Conservation (phyloP, 352 stramenopile species). For the Phytopythium boreale region DNA sequence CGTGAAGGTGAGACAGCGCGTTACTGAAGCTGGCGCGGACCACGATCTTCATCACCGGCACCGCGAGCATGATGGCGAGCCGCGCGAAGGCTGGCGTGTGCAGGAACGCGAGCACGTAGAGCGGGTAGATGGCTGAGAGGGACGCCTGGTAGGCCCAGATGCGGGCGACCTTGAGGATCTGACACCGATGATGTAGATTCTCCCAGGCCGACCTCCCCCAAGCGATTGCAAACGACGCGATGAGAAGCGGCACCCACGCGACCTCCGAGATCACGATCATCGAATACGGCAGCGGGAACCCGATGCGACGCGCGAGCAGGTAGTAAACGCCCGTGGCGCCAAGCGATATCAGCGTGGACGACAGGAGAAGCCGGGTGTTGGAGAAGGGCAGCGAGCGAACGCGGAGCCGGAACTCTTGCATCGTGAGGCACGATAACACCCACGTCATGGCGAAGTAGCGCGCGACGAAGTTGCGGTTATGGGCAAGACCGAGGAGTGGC, state of each 20-base stretch:
- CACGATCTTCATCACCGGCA: conserved; percentile 17
- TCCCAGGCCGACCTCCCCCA: conserved; percentile 10
- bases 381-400: not conserved
- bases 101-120: conserved; percentile 18
- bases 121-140: conserved; percentile 12
- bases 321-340: not conserved
- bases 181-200: conserved; percentile 1
- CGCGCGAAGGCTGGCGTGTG: not conserved
- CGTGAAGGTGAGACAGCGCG: conserved; percentile 14
- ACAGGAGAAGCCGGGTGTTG: not conserved
- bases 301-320: not conserved
- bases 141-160: conserved; percentile 13
- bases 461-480: not conserved
- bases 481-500: not conserved
- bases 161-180: conserved; percentile 13
- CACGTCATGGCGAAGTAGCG: not conserved
- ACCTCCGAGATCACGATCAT: not conserved
- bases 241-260: conserved; percentile 13
- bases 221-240: conserved; percentile 6
- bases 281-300: conserved; percentile 2
- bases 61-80: conserved; percentile 10
- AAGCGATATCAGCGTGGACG: not conserved
- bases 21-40: conserved; percentile 12
- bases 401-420: not conserved
- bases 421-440: not conserved